Conservation (phyloP, 768 basidiomycete genomes). For the Rhizopogon rudus region DNA sequence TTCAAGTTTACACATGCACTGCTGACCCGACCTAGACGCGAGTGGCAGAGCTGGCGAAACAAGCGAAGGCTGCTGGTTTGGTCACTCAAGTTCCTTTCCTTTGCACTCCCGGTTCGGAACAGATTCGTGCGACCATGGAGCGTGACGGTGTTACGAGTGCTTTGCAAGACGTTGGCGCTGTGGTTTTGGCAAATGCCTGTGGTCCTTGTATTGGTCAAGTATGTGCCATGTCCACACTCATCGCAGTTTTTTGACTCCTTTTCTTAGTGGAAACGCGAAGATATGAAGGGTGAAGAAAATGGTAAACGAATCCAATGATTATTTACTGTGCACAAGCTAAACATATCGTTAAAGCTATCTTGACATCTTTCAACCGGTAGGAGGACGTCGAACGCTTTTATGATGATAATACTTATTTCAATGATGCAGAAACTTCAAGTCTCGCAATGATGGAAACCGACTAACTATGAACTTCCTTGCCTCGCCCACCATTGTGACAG, state of each 20-base stretch:
- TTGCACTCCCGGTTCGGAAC: constrained; percentile 89
- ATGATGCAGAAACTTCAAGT: constrained; percentile 68
- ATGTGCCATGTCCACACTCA: constrained; percentile 9
- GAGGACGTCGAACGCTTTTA: constrained; percentile 14
- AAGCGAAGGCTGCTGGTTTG: constrained; percentile 82
- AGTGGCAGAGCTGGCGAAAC: constrained; percentile 85
- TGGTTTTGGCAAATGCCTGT: constrained; percentile 95
- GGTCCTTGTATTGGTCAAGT: constrained; percentile 98
- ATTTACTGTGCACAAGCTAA: constrained; percentile 1
- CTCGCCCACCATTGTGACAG: constrained; percentile 94
- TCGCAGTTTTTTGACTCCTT: constrained; percentile 5
- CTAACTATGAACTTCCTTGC: constrained; percentile 98
- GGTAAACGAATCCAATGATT: constrained; percentile 40
- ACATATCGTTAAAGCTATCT: constrained; percentile 56
- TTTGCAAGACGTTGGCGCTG: constrained; percentile 86
- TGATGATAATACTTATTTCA: not conserved
- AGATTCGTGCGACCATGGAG: constrained; percentile 97
- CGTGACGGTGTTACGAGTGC: constrained; percentile 81
- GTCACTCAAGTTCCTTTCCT: constrained; percentile 82
- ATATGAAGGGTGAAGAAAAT: constrained; percentile 86
- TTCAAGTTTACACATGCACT: not conserved
- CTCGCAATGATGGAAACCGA: constrained; percentile 93
- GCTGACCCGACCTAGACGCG: constrained; percentile 54
- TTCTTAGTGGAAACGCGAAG: constrained; percentile 85
- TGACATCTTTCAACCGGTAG: constrained; percentile 95